These are phyloP conservation scores for Arthrobotrys iridis DNA, from an alignment of 2,329 filamentous ascomycete genomes.

Conservation along the genomic window DNA sequence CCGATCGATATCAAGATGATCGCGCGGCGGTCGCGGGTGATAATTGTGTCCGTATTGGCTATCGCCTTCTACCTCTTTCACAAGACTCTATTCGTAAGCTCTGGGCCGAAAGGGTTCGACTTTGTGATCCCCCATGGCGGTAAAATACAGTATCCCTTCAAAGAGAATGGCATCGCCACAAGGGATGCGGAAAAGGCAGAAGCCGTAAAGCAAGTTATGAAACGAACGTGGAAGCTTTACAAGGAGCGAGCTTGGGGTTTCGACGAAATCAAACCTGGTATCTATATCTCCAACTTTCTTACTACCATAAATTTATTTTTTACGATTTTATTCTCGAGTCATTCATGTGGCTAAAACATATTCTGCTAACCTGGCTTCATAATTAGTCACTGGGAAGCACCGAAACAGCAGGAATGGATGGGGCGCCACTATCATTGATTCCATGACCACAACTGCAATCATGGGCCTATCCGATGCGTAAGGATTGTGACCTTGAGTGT, in stretches of 20 bases:
- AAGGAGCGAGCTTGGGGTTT: slow-evolving; percentile 78
- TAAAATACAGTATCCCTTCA: slow-evolving; percentile 54
- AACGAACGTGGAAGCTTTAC: slow-evolving; percentile 77
- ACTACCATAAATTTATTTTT: not conserved
- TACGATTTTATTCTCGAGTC: not conserved
- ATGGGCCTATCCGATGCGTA: slow-evolving; percentile 74
- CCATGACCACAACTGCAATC: slow-evolving; percentile 79
- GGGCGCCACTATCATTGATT: slow-evolving; percentile 85
- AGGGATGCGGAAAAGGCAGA: slow-evolving; percentile 63
- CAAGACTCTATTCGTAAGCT: not conserved
- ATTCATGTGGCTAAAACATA: not conserved
- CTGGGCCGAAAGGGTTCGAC: not conserved
- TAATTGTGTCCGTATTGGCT: not conserved
- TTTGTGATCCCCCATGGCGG: not conserved
- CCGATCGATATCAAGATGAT: slow-evolving; percentile 11
- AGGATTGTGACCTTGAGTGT: slow-evolving; percentile 17
- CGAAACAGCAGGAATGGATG: slow-evolving; percentile 74
- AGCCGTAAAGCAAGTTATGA: slow-evolving; percentile 75
- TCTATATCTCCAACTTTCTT: not conserved
- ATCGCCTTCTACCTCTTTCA: slow-evolving; percentile 27
- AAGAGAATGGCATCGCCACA: slow-evolving; percentile 26
- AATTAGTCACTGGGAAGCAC: slow-evolving; percentile 54
- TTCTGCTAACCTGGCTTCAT: too few species aligned
- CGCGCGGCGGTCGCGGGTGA: slow-evolving; percentile 15
- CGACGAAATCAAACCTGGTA: slow-evolving; percentile 74